Evolutionary conservation across 2,329 filamentous ascomycete genomes (phyloP), one percentile per base, ranked within the genome.

Genomic region (Phaeomoniella chlamydospora): DNA sequence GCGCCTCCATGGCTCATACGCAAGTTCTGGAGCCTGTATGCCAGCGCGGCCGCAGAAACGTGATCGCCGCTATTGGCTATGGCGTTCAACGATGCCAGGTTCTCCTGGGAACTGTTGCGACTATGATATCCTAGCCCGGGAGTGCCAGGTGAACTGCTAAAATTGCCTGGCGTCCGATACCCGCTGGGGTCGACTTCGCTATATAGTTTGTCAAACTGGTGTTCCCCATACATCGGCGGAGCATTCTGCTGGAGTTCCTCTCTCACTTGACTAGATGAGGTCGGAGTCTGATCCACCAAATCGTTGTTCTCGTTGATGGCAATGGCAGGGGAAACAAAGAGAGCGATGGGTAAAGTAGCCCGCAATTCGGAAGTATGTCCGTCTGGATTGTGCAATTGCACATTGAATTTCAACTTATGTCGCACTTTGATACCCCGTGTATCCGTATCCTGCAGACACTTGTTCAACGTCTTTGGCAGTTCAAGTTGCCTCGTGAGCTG

Each of bases 301-400:
- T 82, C 79, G 47, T 93, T 90, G 41, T 88, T 74, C 36, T 93
- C 85, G 49, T 90, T 84, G 26, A 94, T 73, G 0, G 85, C 80
- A 49, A 94, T 76, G 51, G 90, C 90, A 1, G 90, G 88, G 4
- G 90, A 98, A 45, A 96, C 94, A 59, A 94, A 94, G 29, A 98
- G 78, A 37, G 85, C 85, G 12, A 96, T 73, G 2, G 90, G 87
- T 18, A 96, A 73, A 30, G 86, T 90, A 33, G 88, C 88, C 31
- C 38, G 19, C 10, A 43, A 16, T 35, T 96, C 88, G 38, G 87
- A 94, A 37, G 87, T 71, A 52, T 96, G 90, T 0, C 87, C 88
- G 53, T 98, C 90, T 0, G 90, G 88, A 49, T 98, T 96, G 57
- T 86, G 80, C 29, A 98, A 71, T 33, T 88, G 84, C 41, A 96